Conservation (phyloP, 2,329 filamentous ascomycete genomes). For the Colletotrichum zoysiae region DNA sequence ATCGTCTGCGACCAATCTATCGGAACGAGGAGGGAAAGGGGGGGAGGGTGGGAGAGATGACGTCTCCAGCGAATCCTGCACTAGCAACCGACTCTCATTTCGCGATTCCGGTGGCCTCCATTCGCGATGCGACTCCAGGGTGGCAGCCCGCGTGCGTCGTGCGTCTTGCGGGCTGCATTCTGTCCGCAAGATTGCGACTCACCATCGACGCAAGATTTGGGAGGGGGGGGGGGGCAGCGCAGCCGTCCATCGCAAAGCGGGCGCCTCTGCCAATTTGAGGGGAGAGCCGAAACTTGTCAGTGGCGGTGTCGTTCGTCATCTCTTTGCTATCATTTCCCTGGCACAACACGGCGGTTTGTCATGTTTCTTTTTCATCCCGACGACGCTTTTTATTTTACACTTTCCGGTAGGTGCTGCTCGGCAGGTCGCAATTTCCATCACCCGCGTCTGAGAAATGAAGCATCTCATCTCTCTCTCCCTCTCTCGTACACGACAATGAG, state of each 20-base stretch:
- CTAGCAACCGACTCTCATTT: background rate
- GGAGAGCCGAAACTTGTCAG: background rate
- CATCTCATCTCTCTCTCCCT: background rate
- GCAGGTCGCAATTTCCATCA: background rate
- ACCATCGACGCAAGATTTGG: background rate
- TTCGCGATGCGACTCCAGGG: background rate
- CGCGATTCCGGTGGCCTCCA: slow-evolving; percentile 7
- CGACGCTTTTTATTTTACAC: background rate
- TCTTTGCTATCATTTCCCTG: background rate
- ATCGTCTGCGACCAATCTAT: background rate
- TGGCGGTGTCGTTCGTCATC: background rate
- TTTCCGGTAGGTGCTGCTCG: background rate
- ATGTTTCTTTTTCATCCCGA: too few relatives aligned
- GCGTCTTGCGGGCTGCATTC: background rate
- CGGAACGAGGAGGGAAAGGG: background rate
- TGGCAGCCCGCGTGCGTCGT: background rate
- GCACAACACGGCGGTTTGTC: too few relatives aligned
- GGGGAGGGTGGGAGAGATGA: background rate
- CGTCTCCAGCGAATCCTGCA: slow-evolving; percentile 1
- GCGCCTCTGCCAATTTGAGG: background rate
- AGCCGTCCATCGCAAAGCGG: background rate
- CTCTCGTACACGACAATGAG: too few relatives aligned
- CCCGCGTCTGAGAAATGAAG: background rate
- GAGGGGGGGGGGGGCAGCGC: background rate
- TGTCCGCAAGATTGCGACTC: slow-evolving; percentile 6